Evolutionary conservation across 2,329 filamentous ascomycete species (phyloP), one percentile per base, ranked within the genome.

Genomic region (Fusarium euwallaceae): DNA sequence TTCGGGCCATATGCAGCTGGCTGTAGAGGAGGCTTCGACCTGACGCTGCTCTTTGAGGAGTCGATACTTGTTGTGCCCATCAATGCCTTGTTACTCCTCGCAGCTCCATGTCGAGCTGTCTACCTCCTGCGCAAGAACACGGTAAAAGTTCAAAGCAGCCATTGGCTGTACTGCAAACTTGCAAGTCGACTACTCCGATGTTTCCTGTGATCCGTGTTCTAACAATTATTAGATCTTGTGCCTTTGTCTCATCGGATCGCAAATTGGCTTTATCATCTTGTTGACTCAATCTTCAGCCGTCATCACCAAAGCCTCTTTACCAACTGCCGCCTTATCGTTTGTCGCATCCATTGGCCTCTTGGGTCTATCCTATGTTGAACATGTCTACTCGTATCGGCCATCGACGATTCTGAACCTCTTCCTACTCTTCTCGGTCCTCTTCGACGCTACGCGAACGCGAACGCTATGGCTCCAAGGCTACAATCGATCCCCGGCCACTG

Each of bases 1-100:
- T 78, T 79, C 10, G 77, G 77, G 0, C 77, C 77, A 7, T 20
- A 76, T 43, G 77, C 72, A 1, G 10, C 70, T 16, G 56, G 34
- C n/a, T 83, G 84, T 20, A 83, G 84, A 36, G 83, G 84, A n/a
- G 77, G 84, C 0, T 86, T 86, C 61, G 88, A 90, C 78, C 84
- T 88, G 37, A 86, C 85, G 1, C 78, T 89, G 22, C 83, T 86
- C 10, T 82, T 89, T 37, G 81, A 84, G 66, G 81, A 83, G 32
- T 78, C 75, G 6, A 77, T 83, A 16, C 79, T 84, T 22, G 67
- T 76, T 51, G 70, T 80, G 14, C 76, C 79, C 0, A 78, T 80
- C 2, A 76, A 79, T 2, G 72, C 51, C 2, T 2, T 80, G 11
- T 65, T 84, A 1, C 71, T 84, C 5, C 36, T 83, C n/a, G 70